Conservation (phyloP, 148 eudicot species). For the Amaranthus hypochondriacus region DNA sequence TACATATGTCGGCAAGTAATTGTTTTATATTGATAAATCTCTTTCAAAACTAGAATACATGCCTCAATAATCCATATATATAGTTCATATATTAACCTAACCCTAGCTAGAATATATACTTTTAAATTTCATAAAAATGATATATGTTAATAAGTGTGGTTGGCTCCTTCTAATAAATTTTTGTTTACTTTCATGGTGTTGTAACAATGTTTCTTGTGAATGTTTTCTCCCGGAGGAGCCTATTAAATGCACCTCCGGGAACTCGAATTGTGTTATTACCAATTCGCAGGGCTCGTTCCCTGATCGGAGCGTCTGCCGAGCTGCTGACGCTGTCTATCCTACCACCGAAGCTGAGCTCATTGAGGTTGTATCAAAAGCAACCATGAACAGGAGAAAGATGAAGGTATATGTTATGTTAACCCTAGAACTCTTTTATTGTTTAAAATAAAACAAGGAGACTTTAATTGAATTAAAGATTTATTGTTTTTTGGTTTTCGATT, state of each 20-base stretch:
- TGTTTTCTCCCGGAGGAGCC: slow-evolving; percentile 28
- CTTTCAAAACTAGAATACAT: too few species aligned
- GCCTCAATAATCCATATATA: too few species aligned
- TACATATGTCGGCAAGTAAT: too few species aligned
- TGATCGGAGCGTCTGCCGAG: slow-evolving; percentile 27
- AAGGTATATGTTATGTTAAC: slow-evolving; percentile 8
- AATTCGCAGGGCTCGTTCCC: slow-evolving; percentile 24
- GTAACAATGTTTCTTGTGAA: not conserved
- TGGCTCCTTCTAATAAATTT: not conserved
- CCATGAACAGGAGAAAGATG: slow-evolving; percentile 22
- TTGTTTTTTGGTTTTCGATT: too few species aligned
- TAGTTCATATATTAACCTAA: too few species aligned
- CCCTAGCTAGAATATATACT: too few species aligned
- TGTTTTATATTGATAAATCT: too few species aligned
- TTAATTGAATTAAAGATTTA: too few species aligned
- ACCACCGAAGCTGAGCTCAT: slow-evolving; percentile 22
- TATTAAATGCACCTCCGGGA: slow-evolving; percentile 22
- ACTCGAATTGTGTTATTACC: slow-evolving; percentile 27
- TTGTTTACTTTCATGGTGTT: not conserved
- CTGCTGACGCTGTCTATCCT: slow-evolving; percentile 18
- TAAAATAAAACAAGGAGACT: too few species aligned
- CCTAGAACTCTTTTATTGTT: too few species aligned
- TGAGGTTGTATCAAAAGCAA: slow-evolving; percentile 14
- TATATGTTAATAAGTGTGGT: not conserved
- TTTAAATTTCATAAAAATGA: not conserved